Base-by-base conservation (phyloP, 2,329 filamentous ascomycete species). In the Fusarium acutatum region DNA sequence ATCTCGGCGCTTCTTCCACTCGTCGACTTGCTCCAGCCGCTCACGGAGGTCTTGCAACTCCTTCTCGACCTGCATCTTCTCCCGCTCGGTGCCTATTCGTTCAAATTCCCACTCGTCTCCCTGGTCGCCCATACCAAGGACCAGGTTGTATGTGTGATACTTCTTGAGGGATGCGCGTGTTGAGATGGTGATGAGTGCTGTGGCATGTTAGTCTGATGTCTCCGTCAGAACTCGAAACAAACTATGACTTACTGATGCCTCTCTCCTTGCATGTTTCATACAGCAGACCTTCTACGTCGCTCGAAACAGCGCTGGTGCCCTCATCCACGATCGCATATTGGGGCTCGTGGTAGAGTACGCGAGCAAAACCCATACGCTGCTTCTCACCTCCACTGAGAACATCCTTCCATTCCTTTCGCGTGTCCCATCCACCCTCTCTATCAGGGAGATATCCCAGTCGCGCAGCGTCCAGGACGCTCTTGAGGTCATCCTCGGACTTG, bases 341-440 rank as follows among this genome's bases (percentile, higher is more conserved):
- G 22, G 96, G 96, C 84, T 98, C 96, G 79, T 99, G 96, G 79
- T 99, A 99, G 44, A 98, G 85, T 56, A 99, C 82, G 49, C 96
- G 87, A 8, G 97, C 96, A 77, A 99, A 94, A 0, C 91, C 94
- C 89, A 99, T 94, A 28, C 96, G 88, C 84, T 99, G 96, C 85
- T 99, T 99, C 87, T 99, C 96, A 18, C 96, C 96, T 43, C 96
- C 96, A 73, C 93, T 96, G n/a, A 99, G 87, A 9, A 99, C 94
- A 76, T 98, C 96, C 84, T 98, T 98, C 96, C 96, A 99, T 80
- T 97, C 95, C 83, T 99, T 98, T 64, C 94, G 90, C 9, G 94
- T 96, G 80, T 99, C 94, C 95, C 95, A 98, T 20, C 96, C 96
- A 43, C 96, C 96, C 85, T 99, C 96, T 22, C 96, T 91, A 54